Conservation (phyloP, 306 rosid species). For the Quillaja saponaria region DNA sequence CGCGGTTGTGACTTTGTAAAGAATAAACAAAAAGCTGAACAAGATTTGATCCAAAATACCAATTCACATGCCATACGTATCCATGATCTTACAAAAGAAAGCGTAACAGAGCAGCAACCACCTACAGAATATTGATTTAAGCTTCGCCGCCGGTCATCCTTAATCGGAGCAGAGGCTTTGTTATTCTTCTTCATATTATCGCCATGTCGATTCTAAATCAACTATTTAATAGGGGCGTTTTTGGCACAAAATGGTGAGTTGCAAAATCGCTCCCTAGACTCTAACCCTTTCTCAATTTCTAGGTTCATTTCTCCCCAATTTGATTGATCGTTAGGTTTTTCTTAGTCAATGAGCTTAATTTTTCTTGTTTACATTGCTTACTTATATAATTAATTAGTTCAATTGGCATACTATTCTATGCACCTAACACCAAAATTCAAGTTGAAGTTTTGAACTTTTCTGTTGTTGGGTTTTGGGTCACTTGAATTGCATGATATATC, state of each 20-base stretch:
- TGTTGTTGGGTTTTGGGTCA: not conserved
- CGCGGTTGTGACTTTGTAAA: too few species aligned
- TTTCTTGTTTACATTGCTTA: not conserved
- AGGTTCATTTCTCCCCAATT: not conserved
- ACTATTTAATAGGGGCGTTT: conserved; percentile 90
- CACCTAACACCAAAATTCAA: conserved; percentile 9
- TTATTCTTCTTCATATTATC: not conserved
- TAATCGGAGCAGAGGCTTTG: not conserved
- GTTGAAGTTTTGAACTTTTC: conserved; percentile 4
- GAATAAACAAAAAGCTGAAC: too few species aligned
- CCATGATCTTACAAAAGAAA: too few species aligned
- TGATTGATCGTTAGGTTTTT: not conserved
- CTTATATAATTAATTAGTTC: conserved; percentile 15
- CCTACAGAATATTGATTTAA: too few species aligned
- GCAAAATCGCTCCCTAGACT: too few species aligned
- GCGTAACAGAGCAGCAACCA: too few species aligned
- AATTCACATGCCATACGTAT: too few species aligned
- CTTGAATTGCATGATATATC: conserved; percentile 9
- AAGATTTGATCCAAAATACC: too few species aligned
- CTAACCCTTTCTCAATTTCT: not conserved
- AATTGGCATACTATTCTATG: not conserved
- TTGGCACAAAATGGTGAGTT: conserved; percentile 79
- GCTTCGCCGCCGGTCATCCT: not conserved
- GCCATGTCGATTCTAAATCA: conserved; percentile 91
- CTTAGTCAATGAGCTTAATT: not conserved